Conservation (phyloP, 345 rosid species). For the Litchi chinensis region DNA sequence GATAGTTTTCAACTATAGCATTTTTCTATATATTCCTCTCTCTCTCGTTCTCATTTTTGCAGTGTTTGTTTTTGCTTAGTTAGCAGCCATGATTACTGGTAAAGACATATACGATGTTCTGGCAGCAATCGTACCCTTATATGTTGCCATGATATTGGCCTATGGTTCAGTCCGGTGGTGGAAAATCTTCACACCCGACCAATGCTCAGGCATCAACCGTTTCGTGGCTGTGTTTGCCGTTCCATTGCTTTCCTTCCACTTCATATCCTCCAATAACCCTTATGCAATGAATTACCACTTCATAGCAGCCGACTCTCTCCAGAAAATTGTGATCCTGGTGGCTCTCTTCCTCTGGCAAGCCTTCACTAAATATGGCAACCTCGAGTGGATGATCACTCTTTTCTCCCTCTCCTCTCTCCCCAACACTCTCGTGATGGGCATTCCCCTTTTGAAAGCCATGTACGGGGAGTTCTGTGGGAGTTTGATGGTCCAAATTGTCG, state of each 20-base stretch:
- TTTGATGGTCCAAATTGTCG: conserved; percentile 57
- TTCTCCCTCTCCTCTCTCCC: conserved; percentile 54
- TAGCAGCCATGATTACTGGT: conserved; percentile 27
- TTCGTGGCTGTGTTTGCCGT: conserved; percentile 38
- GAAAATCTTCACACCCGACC: conserved; percentile 42
- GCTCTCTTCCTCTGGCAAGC: conserved; percentile 51
- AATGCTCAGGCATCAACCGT: conserved; percentile 42
- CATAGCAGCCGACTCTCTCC: conserved; percentile 60
- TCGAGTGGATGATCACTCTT: conserved; percentile 58
- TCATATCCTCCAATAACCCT: conserved; percentile 51
- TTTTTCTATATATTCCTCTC: background rate
- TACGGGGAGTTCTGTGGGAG: conserved; percentile 49
- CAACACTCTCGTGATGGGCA: conserved; percentile 61
- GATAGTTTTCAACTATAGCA: no score
- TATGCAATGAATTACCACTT: conserved; percentile 51
- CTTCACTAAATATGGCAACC: conserved; percentile 31
- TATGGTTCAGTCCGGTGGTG: conserved; percentile 38
- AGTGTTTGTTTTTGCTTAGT: no score
- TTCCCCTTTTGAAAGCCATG: conserved; percentile 58
- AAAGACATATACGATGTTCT: conserved; percentile 37
- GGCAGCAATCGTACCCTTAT: conserved; percentile 33
- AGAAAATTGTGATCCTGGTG: conserved; percentile 45
- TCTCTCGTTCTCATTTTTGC: no score
- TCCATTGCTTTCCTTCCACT: conserved; percentile 33
- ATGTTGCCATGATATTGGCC: conserved; percentile 34